Conservation (phyloP, 139 green algal species). For the Micromonas commoda region DNA sequence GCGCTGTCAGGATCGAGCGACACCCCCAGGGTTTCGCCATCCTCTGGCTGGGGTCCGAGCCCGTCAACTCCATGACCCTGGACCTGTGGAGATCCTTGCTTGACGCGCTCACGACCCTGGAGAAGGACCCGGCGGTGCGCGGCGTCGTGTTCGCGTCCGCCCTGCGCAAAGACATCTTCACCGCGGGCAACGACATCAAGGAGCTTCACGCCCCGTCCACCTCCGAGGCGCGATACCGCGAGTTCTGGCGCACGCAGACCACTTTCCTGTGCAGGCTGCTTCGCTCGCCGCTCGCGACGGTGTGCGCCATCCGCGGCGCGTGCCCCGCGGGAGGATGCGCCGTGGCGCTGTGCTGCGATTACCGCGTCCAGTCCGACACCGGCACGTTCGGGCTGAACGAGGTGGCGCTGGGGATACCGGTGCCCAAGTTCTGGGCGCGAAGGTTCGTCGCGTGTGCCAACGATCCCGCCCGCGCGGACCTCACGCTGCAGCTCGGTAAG, state of each 20-base stretch:
- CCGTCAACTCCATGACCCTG: conserved; percentile 20
- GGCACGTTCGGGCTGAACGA: conserved; percentile 70
- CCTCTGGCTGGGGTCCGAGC: neutral
- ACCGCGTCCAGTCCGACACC: conserved; percentile 63
- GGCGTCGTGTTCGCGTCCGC: conserved; percentile 59
- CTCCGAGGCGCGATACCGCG: conserved; percentile 35
- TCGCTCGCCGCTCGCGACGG: conserved; percentile 60
- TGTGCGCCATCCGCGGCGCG: conserved; percentile 74
- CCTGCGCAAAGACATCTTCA: conserved; percentile 66
- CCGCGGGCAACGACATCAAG: conserved; percentile 41
- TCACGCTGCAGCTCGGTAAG: neutral
- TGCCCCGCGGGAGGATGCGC: conserved; percentile 86
- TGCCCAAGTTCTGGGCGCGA: conserved; percentile 59
- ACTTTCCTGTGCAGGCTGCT: conserved; percentile 61
- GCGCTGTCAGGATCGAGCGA: too few relatives aligned
- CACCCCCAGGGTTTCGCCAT: too few relatives aligned
- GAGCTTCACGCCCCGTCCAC: conserved; percentile 32
- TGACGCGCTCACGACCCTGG: neutral
- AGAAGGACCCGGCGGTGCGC: neutral
- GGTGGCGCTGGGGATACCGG: conserved; percentile 71
- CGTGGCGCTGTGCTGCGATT: conserved; percentile 80
- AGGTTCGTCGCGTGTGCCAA: conserved; percentile 27
- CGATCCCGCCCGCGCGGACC: conserved; percentile 47
- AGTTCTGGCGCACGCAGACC: conserved; percentile 76
- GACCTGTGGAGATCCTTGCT: neutral